phyloP scores from a whole-genome alignment of 1,284 basidiomycete genomes.

The Anthracocystis walkeri region DNA sequence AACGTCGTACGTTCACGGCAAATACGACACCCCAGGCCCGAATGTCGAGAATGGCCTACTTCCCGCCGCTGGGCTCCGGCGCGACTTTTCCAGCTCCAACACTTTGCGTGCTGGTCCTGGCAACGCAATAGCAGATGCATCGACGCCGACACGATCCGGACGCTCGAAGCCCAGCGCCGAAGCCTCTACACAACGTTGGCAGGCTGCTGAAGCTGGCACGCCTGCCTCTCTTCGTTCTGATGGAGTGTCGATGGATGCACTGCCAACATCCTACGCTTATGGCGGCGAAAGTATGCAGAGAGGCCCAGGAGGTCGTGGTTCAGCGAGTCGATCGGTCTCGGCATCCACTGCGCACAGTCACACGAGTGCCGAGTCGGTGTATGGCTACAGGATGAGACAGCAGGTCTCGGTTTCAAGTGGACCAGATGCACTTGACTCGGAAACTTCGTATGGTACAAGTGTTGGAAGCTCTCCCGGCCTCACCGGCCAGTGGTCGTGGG shows the following conservation, averaged over 20 bases:
- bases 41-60: not conserved
- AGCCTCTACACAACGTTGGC: not conserved
- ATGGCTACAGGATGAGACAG: conserved; percentile 36
- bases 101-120: conserved; percentile 24
- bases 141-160: not conserved
- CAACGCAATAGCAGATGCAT: not conserved
- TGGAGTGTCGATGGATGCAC: conserved; percentile 4
- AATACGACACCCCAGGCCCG: not conserved
- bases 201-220: not conserved
- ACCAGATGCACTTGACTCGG: conserved; percentile 38
- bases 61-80: conserved; percentile 18
- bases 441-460: conserved; percentile 48
- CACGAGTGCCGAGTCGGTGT: conserved; percentile 30
- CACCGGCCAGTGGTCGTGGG: conserved; percentile 15
- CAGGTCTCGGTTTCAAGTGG: conserved; percentile 33
- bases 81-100: conserved; percentile 46
- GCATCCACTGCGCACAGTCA: conserved; percentile 38
- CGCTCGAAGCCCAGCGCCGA: not conserved
- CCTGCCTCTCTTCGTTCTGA: conserved; percentile 4
- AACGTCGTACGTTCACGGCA: not conserved
- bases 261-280: conserved; percentile 3
- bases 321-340: conserved; percentile 37
- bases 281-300: conserved; percentile 21
- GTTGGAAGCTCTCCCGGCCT: conserved; percentile 40
- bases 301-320: conserved; percentile 15